phyloP scores from a whole-genome alignment of 345 rosid genomes.

The Limnanthes douglasii region DNA sequence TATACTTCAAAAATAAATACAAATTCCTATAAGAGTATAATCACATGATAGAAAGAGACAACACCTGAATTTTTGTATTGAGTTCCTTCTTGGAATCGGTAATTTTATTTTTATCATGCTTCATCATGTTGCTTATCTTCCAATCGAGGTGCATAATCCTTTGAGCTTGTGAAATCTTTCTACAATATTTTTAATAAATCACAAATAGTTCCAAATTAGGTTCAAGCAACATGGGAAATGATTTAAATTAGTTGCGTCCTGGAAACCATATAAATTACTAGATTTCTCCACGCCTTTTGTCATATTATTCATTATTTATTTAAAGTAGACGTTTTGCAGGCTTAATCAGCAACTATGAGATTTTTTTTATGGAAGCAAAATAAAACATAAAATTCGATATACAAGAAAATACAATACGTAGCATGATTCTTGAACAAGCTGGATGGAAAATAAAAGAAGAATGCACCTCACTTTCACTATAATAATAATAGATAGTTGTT shows the following conservation, averaged over 20 bases:
- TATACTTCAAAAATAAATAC: too few relatives aligned
- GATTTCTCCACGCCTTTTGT: conserved; percentile 14
- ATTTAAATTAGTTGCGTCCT: too few relatives aligned
- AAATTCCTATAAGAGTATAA: too few relatives aligned
- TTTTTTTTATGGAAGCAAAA: not conserved
- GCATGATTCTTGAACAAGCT: not conserved
- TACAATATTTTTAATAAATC: conserved; percentile 22
- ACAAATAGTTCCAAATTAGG: not conserved
- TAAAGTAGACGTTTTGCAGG: conserved; percentile 62
- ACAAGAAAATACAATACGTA: not conserved
- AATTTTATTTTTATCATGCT: conserved; percentile 13
- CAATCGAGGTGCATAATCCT: conserved; percentile 11
- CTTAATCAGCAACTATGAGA: conserved; percentile 35
- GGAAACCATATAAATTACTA: too few relatives aligned
- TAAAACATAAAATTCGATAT: not conserved
- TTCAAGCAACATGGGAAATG: too few relatives aligned
- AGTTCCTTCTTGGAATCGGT: conserved; percentile 35
- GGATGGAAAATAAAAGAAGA: too few relatives aligned
- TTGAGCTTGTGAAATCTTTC: conserved; percentile 63
- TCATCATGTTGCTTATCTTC: conserved; percentile 9
- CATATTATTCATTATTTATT: too few relatives aligned
- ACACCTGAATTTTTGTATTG: conserved; percentile 53
- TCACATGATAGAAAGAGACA: too few relatives aligned
- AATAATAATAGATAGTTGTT: not conserved
- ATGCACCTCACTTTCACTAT: not conserved